Evolutionary conservation across 2,329 filamentous ascomycete genomes (phyloP), one percentile per base, ranked within the genome.

Genomic region (Stylonectria norvegica): DNA sequence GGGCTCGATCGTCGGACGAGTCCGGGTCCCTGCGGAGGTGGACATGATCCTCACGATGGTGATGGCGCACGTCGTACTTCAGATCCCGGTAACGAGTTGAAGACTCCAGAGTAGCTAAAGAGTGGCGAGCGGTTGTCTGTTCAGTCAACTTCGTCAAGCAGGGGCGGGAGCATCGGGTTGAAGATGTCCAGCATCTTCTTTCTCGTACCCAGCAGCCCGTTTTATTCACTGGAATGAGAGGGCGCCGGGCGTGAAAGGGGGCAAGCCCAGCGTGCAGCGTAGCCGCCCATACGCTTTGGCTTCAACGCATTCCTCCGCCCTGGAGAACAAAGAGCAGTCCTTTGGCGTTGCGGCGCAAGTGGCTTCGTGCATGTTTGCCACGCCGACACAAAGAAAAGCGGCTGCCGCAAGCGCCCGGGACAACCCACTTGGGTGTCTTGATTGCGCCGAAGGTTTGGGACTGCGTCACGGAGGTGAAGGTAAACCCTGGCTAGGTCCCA

Each of bases 331-430:
- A 46, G 41, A 17, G 31, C 38, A 22, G 20, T 18, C 34, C 30
- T 40, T 38, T 42, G 42, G 40, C 32, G 36, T 35, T 43, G 42
- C 17, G 14, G 17, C 23, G 46, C 40, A 52, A 38, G 31, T 30
- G 32, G 25, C 36, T 29, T 33, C 36, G 36, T 35, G 32, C 45
- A 38, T 54, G 52, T 53, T 55, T 54, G 54, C 42, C 48, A 52
- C 30, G 34, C 36, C 19, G 38, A 56, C 49, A 55, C 57, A 54
- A 56, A 56, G 56, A 53, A 55, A 52, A 30, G 40, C 42, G 53
- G 43, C 39, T 48, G 40, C 45, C 31, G 36, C n/a, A n/a, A n/a
- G n/a, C n/a, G n/a, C n/a, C 42, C 25, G 36, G 31, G 32, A 40
- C 30, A 40, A 32, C 16, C 30, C 43, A 40, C 34, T 22, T 20